Base-by-base conservation (phyloP, 805 yeast genomes). In the Ogataea henricii region DNA sequence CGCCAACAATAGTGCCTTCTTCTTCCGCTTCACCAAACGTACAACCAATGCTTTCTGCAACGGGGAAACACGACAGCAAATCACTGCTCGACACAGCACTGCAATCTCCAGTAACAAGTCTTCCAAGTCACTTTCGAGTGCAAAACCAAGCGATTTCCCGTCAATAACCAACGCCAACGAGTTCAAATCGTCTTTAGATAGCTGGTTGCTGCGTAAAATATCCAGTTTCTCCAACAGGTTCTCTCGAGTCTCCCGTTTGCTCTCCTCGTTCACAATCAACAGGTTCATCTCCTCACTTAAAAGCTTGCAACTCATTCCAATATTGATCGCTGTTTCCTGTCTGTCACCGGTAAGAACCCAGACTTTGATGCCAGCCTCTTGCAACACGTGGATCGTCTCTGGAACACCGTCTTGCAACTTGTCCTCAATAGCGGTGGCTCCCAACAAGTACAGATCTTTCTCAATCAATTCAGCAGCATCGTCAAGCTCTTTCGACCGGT, bases 331-430 rank as follows among this genome's bases (percentile, higher is more conserved):
- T 12, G 99, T 94, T 66, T 94, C 99, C 66, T 95, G 99, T 66
- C 97, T 80, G 64, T 94, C 99, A 58, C 99, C 99, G 2, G 99
- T 94, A 43, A 94, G 73, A 20, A 94, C 97, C 99, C 99, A 94
- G 14, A 94, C 81, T 65, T 90, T 92, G 55, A 95, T 91, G 13
- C 98, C 98, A 0, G 99, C 99, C 47, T 87, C 89, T 65, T 95
- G 99, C 47, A 94, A 76, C 5, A 96, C 87, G 55, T 89, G 94
- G 51, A 94, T 95, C 1, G 99, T 90, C 56, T 94, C 99, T 2
- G 99, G 98, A 17, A 94, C 99, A 34, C 97, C 99, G 48, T 92
- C 98, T 70, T 94, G 99, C 40, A 94, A 73, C 63, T 94, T 92
- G 66, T 94, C 99, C 66, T 94, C 99, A 63, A 94, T 94, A 1